These are phyloP conservation scores for Oropetium thomaeum DNA, from an alignment of 176 grass and related monocot genomes.

Conservation along the genomic window DNA sequence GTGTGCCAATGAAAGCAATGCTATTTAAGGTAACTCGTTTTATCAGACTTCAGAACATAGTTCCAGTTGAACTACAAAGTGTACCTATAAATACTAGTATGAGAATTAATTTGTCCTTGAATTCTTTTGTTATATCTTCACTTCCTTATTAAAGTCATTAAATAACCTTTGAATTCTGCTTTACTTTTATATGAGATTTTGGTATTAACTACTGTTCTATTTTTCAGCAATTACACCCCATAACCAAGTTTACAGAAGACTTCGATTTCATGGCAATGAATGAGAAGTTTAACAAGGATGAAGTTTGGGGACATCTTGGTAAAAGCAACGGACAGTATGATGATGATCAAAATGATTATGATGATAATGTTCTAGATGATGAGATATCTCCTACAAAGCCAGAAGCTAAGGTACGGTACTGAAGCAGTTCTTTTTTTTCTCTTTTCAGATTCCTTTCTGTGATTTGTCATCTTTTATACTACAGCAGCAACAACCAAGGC, in stretches of 20 bases:
- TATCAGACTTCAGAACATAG: background rate
- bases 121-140: conserved; percentile 15
- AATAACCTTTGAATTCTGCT: background rate
- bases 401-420: conserved; percentile 54
- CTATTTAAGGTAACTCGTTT: background rate
- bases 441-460: background rate
- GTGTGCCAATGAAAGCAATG: background rate
- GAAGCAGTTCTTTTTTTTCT: no score
- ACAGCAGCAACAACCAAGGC: no score
- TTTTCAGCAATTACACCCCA: conserved; percentile 45
- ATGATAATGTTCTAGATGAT: conserved; percentile 52
- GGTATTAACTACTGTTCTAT: conserved; percentile 15
- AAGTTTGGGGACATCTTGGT: conserved; percentile 97
- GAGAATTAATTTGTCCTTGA: conserved; percentile 10
- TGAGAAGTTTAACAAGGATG: conserved; percentile 98
- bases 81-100: conserved; percentile 4
- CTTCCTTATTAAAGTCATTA: background rate
- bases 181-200: conserved; percentile 19
- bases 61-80: background rate
- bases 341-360: conserved; percentile 55
- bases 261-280: conserved; percentile 99
- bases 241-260: conserved; percentile 82
- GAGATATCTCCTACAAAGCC: conserved; percentile 48
- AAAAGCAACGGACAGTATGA: conserved; percentile 58
- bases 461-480: conserved; percentile 13